Evolutionary conservation across 2,329 filamentous ascomycete species (phyloP).

Genomic region (Penicillium sp.): DNA sequence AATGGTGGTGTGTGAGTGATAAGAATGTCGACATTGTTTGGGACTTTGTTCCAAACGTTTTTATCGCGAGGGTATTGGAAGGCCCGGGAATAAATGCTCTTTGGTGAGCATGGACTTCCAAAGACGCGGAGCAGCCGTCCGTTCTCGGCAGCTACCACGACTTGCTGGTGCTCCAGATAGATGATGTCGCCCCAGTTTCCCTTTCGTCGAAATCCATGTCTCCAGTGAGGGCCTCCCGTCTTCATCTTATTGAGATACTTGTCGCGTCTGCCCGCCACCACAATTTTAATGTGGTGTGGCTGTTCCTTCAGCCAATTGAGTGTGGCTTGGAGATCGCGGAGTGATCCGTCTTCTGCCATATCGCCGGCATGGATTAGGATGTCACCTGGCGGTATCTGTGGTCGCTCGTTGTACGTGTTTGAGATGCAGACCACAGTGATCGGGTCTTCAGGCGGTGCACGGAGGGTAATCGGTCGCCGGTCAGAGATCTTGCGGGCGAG

Average conservation of each 20-base stretch:
- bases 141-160: neutral
- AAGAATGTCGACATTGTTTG: neutral
- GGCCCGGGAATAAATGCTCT: neutral
- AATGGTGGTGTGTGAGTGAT: slow-evolving; percentile 6
- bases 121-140: neutral
- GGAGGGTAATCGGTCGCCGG: neutral
- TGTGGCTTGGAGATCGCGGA: neutral
- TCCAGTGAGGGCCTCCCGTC: neutral
- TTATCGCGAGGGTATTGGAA: neutral
- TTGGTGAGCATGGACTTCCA: neutral
- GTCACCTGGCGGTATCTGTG: neutral
- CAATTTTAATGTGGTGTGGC: neutral
- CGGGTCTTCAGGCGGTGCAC: neutral
- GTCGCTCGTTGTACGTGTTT: neutral
- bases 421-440: neutral
- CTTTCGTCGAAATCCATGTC: neutral
- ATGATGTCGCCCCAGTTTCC: neutral
- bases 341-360: neutral
- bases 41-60: neutral
- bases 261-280: neutral
- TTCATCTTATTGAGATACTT: neutral
- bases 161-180: neutral
- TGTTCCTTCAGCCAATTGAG: neutral
- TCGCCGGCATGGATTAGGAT: slow-evolving; percentile 2
- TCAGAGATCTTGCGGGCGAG: neutral